Base-by-base conservation (phyloP, 345 rosid species). In the Salix exigua region DNA sequence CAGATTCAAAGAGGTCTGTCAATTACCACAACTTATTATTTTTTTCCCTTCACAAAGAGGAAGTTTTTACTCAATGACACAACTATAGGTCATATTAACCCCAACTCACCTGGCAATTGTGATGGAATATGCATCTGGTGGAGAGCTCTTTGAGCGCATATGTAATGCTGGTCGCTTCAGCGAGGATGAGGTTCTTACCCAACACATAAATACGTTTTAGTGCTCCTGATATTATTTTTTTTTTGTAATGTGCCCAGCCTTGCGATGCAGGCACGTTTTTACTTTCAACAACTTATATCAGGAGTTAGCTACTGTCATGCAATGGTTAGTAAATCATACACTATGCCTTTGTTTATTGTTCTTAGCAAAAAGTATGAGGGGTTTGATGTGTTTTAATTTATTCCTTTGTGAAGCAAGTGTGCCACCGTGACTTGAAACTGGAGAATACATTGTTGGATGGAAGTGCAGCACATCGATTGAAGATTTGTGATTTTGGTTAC, bases 401-500 rank as follows among this genome's bases (percentile, higher is more conserved):
- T 58, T 66, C 75, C 46, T 40, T 66, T 44, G 14, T 76, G 87
- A 83, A 96, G 98, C 95, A 94, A 96, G 93, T 96, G 73, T 96
- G 98, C 88, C 99, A 96, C 76, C 87, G 99, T 16, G 98, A 96
- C 81, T 84, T 96, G 85, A 96, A 96, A 82, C 83, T 96, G 75
- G 99, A 96, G 85, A 96, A 96, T 81, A 94, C 98, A 12, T 80
- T 96, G 83, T 76, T 96, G 86, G 99, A 96, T 82, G 99, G 99
- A 73, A 96, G 98, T 79, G 92, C 97, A 0, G 94, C 97, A 31
- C 99, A 98, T 71, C 97, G 95, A 14, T 82, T 96, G 77, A 96
- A 96, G 87, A 92, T 96, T 64, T 96, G 99, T 62, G 99, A 96
- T 86, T 96, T 96, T n/a, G 99, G 99, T n/a, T 96, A 96, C 83